A percentile compares a stretch with the other conserved stretches of the same genome.
These are phyloP conservation scores for Favolaschia claudopus DNA, from an alignment of 768 basidiomycete species.

Conservation along the genomic window DNA sequence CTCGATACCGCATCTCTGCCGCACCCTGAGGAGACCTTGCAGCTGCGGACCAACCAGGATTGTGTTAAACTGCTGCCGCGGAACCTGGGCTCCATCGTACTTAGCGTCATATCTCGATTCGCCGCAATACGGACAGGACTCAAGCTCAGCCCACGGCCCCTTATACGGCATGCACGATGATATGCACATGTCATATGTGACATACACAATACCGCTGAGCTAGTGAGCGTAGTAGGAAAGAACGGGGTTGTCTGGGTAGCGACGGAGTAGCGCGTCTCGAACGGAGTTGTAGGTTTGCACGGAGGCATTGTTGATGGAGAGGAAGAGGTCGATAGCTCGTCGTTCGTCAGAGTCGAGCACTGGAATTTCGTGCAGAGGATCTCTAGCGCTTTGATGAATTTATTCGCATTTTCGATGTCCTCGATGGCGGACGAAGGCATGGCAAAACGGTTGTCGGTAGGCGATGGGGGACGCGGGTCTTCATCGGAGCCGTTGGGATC, in stretches of 20 bases:
- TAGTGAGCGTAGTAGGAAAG: slow-evolving; percentile 38
- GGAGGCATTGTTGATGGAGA: slow-evolving; percentile 38
- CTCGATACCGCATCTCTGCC: slow-evolving; percentile 34
- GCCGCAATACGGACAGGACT: slow-evolving; percentile 40
- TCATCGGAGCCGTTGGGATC: no score
- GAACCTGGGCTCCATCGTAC: slow-evolving; percentile 12
- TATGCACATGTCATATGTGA: slow-evolving; percentile 50
- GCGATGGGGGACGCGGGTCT: no score
- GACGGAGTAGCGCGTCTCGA: slow-evolving; percentile 27
- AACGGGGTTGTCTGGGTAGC: slow-evolving; percentile 36
- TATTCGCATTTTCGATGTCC: slow-evolving; percentile 23
- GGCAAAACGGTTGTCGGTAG: no score
- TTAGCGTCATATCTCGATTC: slow-evolving; percentile 36
- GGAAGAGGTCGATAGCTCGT: slow-evolving; percentile 42
- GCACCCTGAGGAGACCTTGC: slow-evolving; percentile 38
- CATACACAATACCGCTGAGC: slow-evolving; percentile 43
- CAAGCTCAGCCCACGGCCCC: slow-evolving; percentile 39
- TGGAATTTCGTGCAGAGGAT: slow-evolving; percentile 29
- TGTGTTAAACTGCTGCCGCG: slow-evolving; percentile 42
- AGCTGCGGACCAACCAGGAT: slow-evolving; percentile 52
- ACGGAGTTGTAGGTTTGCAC: slow-evolving; percentile 37
- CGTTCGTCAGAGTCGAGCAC: slow-evolving; percentile 35
- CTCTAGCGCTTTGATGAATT: slow-evolving; percentile 32
- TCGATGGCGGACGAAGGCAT: slow-evolving; percentile 24
- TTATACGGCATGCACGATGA: slow-evolving; percentile 50